Conservation (phyloP, 2,329 filamentous ascomycete species). For the Talaromyces rugulosus region DNA sequence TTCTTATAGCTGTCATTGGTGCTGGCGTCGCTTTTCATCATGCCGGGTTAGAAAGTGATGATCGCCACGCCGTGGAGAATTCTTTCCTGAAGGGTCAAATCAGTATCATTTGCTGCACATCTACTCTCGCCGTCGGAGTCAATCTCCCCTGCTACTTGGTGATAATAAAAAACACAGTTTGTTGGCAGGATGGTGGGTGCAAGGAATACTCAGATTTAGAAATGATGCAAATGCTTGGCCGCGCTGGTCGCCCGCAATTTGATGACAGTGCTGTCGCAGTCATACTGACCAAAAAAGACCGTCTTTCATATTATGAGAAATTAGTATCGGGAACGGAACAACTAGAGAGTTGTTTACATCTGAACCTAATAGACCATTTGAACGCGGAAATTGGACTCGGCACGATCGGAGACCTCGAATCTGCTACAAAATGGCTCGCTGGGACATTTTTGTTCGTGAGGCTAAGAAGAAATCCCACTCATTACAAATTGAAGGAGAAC, state of each 20-base stretch:
- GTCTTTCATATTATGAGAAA: slow-evolving; percentile 63
- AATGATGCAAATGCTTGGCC: slow-evolving; percentile 86
- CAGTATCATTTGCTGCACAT: slow-evolving; percentile 79
- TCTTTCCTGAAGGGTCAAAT: slow-evolving; percentile 68
- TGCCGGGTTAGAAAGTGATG: slow-evolving; percentile 63
- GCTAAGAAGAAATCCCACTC: slow-evolving; percentile 63
- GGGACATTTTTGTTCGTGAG: slow-evolving; percentile 77
- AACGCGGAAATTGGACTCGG: slow-evolving; percentile 79
- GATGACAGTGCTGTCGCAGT: slow-evolving; percentile 71
- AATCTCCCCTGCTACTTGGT: slow-evolving; percentile 82
- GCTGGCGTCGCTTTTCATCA: slow-evolving; percentile 78
- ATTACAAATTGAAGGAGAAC: slow-evolving; percentile 64
- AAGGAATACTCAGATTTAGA: slow-evolving; percentile 78
- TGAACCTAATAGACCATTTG: slow-evolving; percentile 75
- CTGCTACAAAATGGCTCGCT: slow-evolving; percentile 69
- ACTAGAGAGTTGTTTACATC: slow-evolving; percentile 73
- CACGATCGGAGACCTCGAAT: slow-evolving; percentile 60
- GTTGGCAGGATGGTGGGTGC: slow-evolving; percentile 56
- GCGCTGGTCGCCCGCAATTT: slow-evolving; percentile 79
- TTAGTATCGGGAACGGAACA: slow-evolving; percentile 70
- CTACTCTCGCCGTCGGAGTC: slow-evolving; percentile 76
- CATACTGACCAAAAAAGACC: slow-evolving; percentile 69
- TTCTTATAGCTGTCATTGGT: slow-evolving; percentile 37
- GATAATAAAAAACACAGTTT: slow-evolving; percentile 73
- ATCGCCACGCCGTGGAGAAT: slow-evolving; percentile 63